Conservation (phyloP, 164 flowering plant species). For the Hamamelis virginiana region DNA sequence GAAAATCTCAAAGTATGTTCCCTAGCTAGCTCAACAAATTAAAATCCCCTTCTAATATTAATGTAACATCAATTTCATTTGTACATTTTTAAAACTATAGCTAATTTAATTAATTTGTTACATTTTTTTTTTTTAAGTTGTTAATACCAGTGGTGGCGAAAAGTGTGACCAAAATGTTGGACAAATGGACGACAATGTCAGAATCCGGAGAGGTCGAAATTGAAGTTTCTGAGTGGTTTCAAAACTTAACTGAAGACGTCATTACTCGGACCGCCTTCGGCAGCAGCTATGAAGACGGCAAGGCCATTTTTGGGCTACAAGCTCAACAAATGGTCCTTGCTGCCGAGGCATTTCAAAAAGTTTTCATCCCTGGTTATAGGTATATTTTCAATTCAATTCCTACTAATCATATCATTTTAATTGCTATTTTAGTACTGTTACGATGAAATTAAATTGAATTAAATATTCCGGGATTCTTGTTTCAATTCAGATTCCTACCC, state of each 20-base stretch:
- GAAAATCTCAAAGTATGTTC: conserved; percentile 88
- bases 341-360: conserved; percentile 77
- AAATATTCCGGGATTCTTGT: no score
- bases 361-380: conserved; percentile 88
- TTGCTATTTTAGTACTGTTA: no score
- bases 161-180: conserved; percentile 69
- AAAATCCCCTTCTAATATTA: no score
- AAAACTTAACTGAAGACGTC: conserved; percentile 66
- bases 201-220: conserved; percentile 65
- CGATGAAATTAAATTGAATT: no score
- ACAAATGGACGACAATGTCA: conserved; percentile 49
- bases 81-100: no score
- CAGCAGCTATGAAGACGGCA: conserved; percentile 79
- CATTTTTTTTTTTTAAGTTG: conserved; percentile 32
- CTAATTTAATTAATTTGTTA: background rate
- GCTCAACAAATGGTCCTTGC: conserved; percentile 74
- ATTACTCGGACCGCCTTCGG: conserved; percentile 80
- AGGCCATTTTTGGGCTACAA: conserved; percentile 73
- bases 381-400: no score
- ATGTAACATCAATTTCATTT: no score
- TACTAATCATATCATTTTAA: no score
- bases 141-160: conserved; percentile 75
- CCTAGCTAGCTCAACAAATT: no score
- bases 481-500: conserved; percentile 85
- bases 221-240: conserved; percentile 79